phyloP scores from a whole-genome alignment of 176 grass and related monocot genomes.

The Avena sativa region DNA sequence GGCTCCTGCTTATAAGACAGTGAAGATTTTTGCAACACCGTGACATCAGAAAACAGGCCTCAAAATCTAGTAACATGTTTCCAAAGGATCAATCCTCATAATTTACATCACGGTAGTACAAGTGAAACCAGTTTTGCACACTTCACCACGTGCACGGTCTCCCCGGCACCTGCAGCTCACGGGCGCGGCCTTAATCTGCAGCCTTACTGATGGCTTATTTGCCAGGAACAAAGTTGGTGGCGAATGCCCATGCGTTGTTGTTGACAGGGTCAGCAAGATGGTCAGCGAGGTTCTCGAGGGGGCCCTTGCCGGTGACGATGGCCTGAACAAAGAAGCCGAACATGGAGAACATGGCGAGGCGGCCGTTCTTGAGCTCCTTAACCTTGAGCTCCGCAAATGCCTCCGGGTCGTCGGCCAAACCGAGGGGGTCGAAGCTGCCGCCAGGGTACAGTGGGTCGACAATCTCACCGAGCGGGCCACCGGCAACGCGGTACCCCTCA shows the following conservation, averaged over 20 bases:
- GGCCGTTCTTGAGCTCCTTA: constrained; percentile 95
- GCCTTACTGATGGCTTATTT: background rate
- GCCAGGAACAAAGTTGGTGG: constrained; percentile 86
- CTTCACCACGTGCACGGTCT: background rate
- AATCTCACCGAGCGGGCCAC: constrained; percentile 85
- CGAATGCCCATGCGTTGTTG: constrained; percentile 80
- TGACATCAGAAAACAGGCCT: background rate
- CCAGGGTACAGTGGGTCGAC: constrained; percentile 82
- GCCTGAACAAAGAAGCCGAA: constrained; percentile 95
- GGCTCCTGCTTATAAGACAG: too few relatives aligned
- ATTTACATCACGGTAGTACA: background rate
- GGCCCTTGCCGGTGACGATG: constrained; percentile 80
- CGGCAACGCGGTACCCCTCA: constrained; percentile 83
- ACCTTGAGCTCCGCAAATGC: constrained; percentile 95
- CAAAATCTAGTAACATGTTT: background rate
- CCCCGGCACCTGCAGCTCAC: background rate
- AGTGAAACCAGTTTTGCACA: background rate
- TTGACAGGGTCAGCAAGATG: constrained; percentile 72
- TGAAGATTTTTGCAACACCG: too few relatives aligned
- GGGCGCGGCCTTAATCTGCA: background rate
- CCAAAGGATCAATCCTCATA: background rate
- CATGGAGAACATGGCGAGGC: constrained; percentile 99
- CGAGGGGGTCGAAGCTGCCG: constrained; percentile 84
- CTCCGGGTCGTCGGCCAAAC: constrained; percentile 84
- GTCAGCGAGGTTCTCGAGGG: constrained; percentile 76